Evolutionary conservation across 148 eudicot species (phyloP), one percentile per base, ranked within the genome.

Genomic region (Silene latifolia): DNA sequence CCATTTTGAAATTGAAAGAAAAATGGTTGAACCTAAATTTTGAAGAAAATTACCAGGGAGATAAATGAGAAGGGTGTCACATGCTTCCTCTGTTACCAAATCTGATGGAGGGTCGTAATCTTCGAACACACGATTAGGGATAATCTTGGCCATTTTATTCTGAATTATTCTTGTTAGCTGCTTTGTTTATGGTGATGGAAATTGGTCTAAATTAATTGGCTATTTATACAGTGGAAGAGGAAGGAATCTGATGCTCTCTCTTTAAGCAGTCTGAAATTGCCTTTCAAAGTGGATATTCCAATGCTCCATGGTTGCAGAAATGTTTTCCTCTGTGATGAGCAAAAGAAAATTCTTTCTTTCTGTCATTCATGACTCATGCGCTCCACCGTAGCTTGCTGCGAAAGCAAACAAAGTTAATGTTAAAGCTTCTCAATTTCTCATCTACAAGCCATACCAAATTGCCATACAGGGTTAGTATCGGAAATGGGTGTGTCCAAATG

Each of bases 31-130:
- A 32, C 35, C 4, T 32, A 44, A 69, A 9, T 51, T 69, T 25
- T 58, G 24, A 15, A 51, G 42, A 11, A 25, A 11, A 65, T 39
- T 81, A 90, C 96, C 91, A 9, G 92, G 90, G 62, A 91, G 86
- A 85, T 83, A 67, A 56, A 91, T 4, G 56, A 84, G 84, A 65
- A 88, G 78, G 65, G 85, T 87, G 47, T 89, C 90, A 24, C 83
- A 82, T 61, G 76, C 85, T 71, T 86, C 82, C 76, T 89, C 89
- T 0, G 77, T 72, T 1, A 80, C 75, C 76, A 80, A 44, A 25
- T 83, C 87, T 4, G 79, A 76, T 12, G 82, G 48, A 20, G 96
- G 92, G n/a, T 81, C 89, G 62, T 80, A 82, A 66, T 80, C 82
- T 74, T 83, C 80, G 32, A 86, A 83, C 1, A 57, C 75, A 13